phyloP scores from a whole-genome alignment of 345 rosid genomes.

The Hirschfeldia incana region DNA sequence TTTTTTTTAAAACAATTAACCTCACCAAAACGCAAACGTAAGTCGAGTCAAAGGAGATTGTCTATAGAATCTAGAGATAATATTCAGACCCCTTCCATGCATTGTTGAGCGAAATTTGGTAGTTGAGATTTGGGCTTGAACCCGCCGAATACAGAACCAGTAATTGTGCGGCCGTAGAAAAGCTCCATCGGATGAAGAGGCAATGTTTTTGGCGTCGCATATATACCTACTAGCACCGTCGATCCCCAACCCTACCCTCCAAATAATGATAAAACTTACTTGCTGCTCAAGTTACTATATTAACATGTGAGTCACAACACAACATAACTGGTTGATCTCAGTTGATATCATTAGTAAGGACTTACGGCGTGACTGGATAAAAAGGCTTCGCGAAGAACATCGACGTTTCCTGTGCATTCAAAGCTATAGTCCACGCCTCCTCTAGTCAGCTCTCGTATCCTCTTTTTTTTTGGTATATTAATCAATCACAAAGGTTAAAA shows the following conservation, averaged over 20 bases:
- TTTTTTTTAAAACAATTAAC: not conserved
- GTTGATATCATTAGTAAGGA: not conserved
- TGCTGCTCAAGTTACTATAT: not conserved
- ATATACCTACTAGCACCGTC: slow-evolving; percentile 33
- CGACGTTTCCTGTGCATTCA: slow-evolving; percentile 57
- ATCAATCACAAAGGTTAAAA: not conserved
- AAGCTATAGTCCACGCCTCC: slow-evolving; percentile 71
- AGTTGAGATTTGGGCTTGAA: slow-evolving; percentile 37
- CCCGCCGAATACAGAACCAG: slow-evolving; percentile 34
- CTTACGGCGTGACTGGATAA: slow-evolving; percentile 48
- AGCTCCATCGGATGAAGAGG: slow-evolving; percentile 43
- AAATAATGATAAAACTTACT: not conserved
- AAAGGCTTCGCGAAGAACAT: slow-evolving; percentile 68
- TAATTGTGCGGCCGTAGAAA: slow-evolving; percentile 33
- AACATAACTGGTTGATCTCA: too few species aligned
- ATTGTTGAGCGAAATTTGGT: slow-evolving; percentile 31
- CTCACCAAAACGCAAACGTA: not conserved
- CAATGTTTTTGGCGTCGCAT: slow-evolving; percentile 33
- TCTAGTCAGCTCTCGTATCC: slow-evolving; percentile 48
- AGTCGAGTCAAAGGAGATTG: not conserved
- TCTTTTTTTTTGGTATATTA: slow-evolving; percentile 43
- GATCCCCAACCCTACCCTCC: slow-evolving; percentile 37
- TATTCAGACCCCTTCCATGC: slow-evolving; percentile 33
- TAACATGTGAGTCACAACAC: not conserved
- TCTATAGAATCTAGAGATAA: not conserved